Evolutionary conservation across 2,329 filamentous ascomycete genomes (phyloP), one percentile per base, ranked within the genome.

Genomic region (Apiospora marii): DNA sequence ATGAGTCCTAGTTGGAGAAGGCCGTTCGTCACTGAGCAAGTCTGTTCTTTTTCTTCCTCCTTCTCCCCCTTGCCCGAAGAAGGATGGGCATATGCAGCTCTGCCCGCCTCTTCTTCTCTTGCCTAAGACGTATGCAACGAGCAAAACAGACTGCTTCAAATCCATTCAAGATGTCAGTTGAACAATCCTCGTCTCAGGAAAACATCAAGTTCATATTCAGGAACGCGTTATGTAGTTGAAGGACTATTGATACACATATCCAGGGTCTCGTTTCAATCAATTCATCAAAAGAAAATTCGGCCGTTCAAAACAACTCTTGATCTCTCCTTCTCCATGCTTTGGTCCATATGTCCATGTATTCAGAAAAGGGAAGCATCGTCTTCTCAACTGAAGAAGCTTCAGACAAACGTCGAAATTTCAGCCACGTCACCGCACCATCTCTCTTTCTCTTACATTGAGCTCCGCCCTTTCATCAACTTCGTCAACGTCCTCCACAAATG

Each of bases 201-300:
- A 41, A 41, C 58, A 64, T 64, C 58, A 64, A 64, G 58, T 64
- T 64, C 58, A 64, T 64, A 64, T 64, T 64, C 58, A 64, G 22
- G 58, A 64, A 64, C 58, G 58, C 34, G 58, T 34, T 64, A 41
- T 64, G 58, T 61, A 34, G 53, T 64, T 41, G 30, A 24, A 10
- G 30, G 30, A 41, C 58, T 64, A 64, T 64, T 64, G 58, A 64
- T 64, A 64, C 22, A 64, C 30, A 61, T n/a, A 61, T 41, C 58
- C 58, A n/a, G 58, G 58, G 58, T 64, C 58, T 64, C 58, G 58
- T 64, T 64, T 64, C 58, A 41, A 64, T 64, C 34, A 14, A 41
- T 41, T 64, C 58, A 64, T 41, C 24, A 53, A 34, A 61, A 37
- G 6, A 16, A 8, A 37, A 30, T 19, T 61, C 53, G 53, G 53